These are phyloP conservation scores for Westerdykella sp. DNA, from an alignment of 2,329 filamentous ascomycete species.

Conservation along the genomic window DNA sequence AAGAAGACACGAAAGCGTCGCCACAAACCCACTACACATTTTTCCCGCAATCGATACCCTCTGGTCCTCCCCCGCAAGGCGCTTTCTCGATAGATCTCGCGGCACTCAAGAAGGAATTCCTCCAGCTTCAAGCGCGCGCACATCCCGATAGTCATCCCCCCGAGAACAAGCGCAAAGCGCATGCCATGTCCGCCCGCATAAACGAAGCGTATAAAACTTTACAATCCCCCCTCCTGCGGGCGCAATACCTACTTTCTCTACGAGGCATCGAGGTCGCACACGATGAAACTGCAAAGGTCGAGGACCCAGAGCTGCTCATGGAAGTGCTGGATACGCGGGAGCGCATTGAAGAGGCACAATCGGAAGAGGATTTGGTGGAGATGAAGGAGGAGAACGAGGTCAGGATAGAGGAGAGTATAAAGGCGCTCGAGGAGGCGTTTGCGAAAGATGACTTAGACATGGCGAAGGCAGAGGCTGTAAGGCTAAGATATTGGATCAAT, in stretches of 20 bases:
- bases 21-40: slow-evolving; percentile 71
- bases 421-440: slow-evolving; percentile 59
- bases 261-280: slow-evolving; percentile 70
- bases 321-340: slow-evolving; percentile 67
- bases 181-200: slow-evolving; percentile 73
- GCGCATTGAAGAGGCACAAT: slow-evolving; percentile 52
- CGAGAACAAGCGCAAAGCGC: slow-evolving; percentile 55
- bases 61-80: slow-evolving; percentile 69
- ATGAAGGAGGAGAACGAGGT: slow-evolving; percentile 61
- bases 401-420: slow-evolving; percentile 60
- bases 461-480: slow-evolving; percentile 67
- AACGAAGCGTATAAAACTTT: slow-evolving; percentile 92
- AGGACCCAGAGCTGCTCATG: slow-evolving; percentile 67
- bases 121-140: slow-evolving; percentile 69
- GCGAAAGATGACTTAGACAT: slow-evolving; percentile 56
- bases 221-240: slow-evolving; percentile 66
- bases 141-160: slow-evolving; percentile 62
- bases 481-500: slow-evolving; percentile 85
- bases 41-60: slow-evolving; percentile 73
- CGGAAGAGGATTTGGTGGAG: slow-evolving; percentile 57
- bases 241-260: slow-evolving; percentile 75
- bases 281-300: slow-evolving; percentile 68
- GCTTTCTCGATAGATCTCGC: slow-evolving; percentile 68
- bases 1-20: slow-evolving; percentile 3
- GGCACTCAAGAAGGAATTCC: slow-evolving; percentile 74